A percentile compares a stretch with the other conserved stretches of the same genome.
phyloP scores from a whole-genome alignment of 805 yeast species.

The Maudiozyma saulgeensis region DNA sequence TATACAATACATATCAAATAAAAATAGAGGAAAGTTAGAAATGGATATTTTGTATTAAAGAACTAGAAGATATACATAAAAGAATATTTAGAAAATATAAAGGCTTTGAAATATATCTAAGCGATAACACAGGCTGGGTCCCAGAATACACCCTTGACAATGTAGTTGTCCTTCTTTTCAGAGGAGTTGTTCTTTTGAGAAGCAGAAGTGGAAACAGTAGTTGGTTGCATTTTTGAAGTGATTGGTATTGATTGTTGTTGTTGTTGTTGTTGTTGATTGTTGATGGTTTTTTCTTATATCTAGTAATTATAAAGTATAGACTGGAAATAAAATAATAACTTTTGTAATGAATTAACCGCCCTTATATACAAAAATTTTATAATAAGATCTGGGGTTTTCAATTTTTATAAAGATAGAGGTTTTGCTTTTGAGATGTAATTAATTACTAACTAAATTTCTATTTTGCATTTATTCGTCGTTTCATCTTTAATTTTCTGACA shows the following conservation, averaged over 20 bases:
- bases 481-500: neutral
- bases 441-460: neutral
- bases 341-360: no score
- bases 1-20: no score
- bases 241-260: neutral
- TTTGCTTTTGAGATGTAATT: neutral
- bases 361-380: no score
- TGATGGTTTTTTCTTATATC: neutral
- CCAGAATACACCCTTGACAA: conserved; percentile 14
- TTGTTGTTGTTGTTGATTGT: neutral
- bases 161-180: conserved; percentile 21
- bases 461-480: neutral
- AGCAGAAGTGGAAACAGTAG: conserved; percentile 14
- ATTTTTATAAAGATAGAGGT: neutral
- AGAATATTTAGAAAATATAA: neutral
- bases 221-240: conserved; percentile 18
- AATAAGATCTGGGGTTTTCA: neutral
- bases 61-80: neutral
- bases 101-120: conserved; percentile 3
- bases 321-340: no score
- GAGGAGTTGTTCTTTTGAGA: conserved; percentile 18
- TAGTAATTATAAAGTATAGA: neutral
- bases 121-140: conserved; percentile 21
- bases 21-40: no score
- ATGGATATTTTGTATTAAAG: no score